These are phyloP conservation scores for Globisporangium lucens DNA, from an alignment of 352 stramenopile species.

Conservation along the genomic window DNA sequence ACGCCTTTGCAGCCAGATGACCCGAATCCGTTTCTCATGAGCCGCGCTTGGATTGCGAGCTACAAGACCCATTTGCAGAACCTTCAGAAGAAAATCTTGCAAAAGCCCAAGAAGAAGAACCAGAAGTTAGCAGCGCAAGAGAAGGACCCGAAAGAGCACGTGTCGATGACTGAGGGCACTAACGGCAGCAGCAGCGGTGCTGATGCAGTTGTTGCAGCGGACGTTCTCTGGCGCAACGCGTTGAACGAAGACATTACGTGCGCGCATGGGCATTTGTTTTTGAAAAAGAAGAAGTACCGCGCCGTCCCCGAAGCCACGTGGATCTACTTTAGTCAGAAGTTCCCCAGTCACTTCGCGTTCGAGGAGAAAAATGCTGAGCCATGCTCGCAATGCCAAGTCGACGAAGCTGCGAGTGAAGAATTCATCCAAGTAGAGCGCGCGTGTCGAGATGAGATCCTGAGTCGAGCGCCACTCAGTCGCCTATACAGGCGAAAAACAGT, in stretches of 20 bases:
- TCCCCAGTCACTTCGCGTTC: conserved; percentile 39
- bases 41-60: conserved; percentile 62
- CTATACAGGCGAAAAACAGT: conserved; percentile 47
- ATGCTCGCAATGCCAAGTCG: conserved; percentile 51
- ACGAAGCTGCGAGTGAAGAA: conserved; percentile 48
- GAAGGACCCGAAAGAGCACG: conserved; percentile 8
- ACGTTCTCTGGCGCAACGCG: conserved; percentile 30
- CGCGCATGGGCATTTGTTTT: conserved; percentile 52
- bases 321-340: conserved; percentile 64
- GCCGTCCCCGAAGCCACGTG: conserved; percentile 47
- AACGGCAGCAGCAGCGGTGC: not conserved
- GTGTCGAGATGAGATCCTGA: conserved; percentile 59
- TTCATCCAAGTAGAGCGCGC: conserved; percentile 51
- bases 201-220: conserved; percentile 15
- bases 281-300: conserved; percentile 72
- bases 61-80: conserved; percentile 62
- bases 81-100: conserved; percentile 44
- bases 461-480: conserved; percentile 35
- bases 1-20: conserved; percentile 24
- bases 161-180: not conserved
- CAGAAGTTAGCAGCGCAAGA: conserved; percentile 21
- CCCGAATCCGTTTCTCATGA: conserved; percentile 48
- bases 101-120: conserved; percentile 24
- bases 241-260: conserved; percentile 82
- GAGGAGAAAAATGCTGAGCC: conserved; percentile 25